phyloP scores from a whole-genome alignment of 2,329 filamentous ascomycete species.

The Neobulgaria alba region DNA sequence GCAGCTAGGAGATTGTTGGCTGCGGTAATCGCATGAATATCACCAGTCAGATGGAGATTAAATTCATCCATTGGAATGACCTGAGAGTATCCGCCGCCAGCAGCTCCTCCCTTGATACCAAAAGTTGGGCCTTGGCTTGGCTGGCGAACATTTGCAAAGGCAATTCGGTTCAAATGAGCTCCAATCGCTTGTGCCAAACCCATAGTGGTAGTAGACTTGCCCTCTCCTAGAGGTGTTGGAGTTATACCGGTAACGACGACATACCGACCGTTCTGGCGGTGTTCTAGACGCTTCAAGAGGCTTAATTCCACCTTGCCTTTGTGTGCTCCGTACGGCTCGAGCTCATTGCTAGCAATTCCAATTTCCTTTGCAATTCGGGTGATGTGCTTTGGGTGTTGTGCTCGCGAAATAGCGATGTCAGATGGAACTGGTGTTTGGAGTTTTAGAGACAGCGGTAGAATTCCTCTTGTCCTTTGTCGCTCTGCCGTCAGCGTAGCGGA shows the following conservation, averaged over 20 bases:
- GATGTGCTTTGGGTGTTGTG: conserved; percentile 87
- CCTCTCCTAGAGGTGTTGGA: conserved; percentile 90
- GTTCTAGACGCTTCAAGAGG: conserved; percentile 72
- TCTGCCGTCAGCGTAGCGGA: conserved; percentile 77
- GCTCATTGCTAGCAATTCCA: conserved; percentile 78
- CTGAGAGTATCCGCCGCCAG: conserved; percentile 95
- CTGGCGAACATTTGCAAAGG: conserved; percentile 94
- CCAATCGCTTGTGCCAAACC: conserved; percentile 88
- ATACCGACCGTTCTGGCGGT: conserved; percentile 84
- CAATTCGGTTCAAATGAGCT: conserved; percentile 76
- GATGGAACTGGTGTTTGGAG: conserved; percentile 78
- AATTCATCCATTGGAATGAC: conserved; percentile 99
- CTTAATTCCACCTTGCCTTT: conserved; percentile 91
- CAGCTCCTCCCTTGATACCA: conserved; percentile 96
- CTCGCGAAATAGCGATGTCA: conserved; percentile 84
- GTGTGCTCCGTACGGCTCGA: conserved; percentile 90
- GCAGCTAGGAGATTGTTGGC: conserved; percentile 96
- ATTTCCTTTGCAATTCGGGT: conserved; percentile 76
- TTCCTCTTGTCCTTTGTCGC: conserved; percentile 68
- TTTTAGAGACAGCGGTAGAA: conserved; percentile 76
- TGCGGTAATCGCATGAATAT: conserved; percentile 94
- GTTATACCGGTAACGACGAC: conserved; percentile 93
- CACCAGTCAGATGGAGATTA: conserved; percentile 93
- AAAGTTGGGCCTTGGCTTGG: conserved; percentile 97
- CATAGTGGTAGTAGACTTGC: conserved; percentile 97